Percentiles rank a stretch among this genome's conserved stretches.
phyloP scores from a whole-genome alignment of 192 early-diverging fungal genomes.

The Linnemannia schmuckeri region DNA sequence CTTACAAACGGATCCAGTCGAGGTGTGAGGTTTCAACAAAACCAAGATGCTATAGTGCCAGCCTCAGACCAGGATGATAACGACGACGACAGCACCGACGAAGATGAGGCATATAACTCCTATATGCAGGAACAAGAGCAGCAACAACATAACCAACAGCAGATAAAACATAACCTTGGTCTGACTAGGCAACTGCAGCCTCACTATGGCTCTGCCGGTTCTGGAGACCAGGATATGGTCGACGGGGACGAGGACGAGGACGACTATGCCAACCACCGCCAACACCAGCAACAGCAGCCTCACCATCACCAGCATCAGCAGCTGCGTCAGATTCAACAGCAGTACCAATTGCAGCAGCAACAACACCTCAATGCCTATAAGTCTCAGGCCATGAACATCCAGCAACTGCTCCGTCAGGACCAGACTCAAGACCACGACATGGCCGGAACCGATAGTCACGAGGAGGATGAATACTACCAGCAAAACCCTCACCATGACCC shows the following conservation, averaged over 20 bases:
- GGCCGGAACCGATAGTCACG: slow-evolving; percentile 33
- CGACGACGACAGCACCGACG: slow-evolving; percentile 42
- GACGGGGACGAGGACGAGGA: slow-evolving; percentile 18
- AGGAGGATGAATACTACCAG: slow-evolving; percentile 44
- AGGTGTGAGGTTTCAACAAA: slow-evolving; percentile 13
- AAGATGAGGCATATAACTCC: slow-evolving; percentile 43
- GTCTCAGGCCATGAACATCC: slow-evolving; percentile 55
- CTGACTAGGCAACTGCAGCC: neutral
- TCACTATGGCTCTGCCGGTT: slow-evolving; percentile 14
- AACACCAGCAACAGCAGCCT: slow-evolving; percentile 24
- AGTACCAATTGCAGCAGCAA: slow-evolving; percentile 47
- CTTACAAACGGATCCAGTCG: slow-evolving; percentile 11
- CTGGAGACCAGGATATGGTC: neutral
- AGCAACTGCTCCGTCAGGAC: slow-evolving; percentile 42
- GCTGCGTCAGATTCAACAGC: slow-evolving; percentile 45
- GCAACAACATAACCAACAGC: slow-evolving; percentile 23
- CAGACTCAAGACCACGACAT: slow-evolving; percentile 33
- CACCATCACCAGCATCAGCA: slow-evolving; percentile 50
- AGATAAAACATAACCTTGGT: slow-evolving; percentile 20
- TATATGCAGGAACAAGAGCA: slow-evolving; percentile 52
- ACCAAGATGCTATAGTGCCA: slow-evolving; percentile 43
- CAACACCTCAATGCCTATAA: slow-evolving; percentile 47
- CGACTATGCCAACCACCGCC: slow-evolving; percentile 5
- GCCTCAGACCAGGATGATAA: slow-evolving; percentile 28
- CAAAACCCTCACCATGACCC: slow-evolving; percentile 49